phyloP scores from a whole-genome alignment of 768 basidiomycete genomes.

The Pleurotus ostreatus region DNA sequence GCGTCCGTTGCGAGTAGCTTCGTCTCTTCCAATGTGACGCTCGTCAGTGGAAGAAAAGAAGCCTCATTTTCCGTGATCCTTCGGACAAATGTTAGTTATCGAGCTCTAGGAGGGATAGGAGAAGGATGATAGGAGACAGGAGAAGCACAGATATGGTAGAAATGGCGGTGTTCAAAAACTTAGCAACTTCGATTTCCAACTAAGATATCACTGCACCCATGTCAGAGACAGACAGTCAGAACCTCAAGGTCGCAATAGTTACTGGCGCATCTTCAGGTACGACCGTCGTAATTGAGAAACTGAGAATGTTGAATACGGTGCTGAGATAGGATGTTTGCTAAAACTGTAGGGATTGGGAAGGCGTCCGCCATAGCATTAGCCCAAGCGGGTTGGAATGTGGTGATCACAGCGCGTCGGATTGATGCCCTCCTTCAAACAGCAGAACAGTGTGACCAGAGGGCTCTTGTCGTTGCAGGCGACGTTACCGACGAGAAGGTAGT shows the following conservation, averaged over 20 bases:
- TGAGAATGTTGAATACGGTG: neutral
- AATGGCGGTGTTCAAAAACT: too few species aligned
- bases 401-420: conserved; percentile 59
- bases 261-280: conserved; percentile 45
- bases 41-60: too few species aligned
- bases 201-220: too few species aligned
- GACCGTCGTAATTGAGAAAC: neutral
- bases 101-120: too few species aligned
- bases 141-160: too few species aligned
- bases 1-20: too few species aligned
- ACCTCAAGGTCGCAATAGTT: conserved; percentile 20
- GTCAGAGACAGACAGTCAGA: too few species aligned
- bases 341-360: conserved; percentile 55
- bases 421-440: conserved; percentile 56
- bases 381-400: conserved; percentile 63
- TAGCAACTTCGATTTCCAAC: too few species aligned
- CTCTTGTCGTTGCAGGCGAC: conserved; percentile 56
- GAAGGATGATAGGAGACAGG: too few species aligned
- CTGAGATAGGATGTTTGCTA: neutral
- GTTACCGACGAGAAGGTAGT: conserved; percentile 49
- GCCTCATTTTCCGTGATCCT: too few species aligned
- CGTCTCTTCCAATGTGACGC: too few species aligned
- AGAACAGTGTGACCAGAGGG: conserved; percentile 17
- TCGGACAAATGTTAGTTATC: too few species aligned
- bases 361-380: conserved; percentile 66